Evolutionary conservation across 768 basidiomycete species (phyloP), one percentile per base, ranked within the genome.

Genomic region (Saitozyma podzolica): DNA sequence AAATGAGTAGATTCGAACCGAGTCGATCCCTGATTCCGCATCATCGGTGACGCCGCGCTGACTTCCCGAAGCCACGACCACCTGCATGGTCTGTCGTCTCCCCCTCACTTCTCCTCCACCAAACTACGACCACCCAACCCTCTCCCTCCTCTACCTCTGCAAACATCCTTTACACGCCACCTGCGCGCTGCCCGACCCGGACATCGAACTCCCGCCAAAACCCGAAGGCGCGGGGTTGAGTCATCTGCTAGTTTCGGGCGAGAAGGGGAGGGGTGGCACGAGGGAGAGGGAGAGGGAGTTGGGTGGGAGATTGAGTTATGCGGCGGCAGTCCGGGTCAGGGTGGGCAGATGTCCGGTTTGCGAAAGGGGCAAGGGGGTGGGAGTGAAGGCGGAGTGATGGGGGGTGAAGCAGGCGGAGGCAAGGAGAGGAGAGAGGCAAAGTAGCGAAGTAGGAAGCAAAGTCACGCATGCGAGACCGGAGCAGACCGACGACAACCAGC

Each of bases 151-250:
- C 39, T 96, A 91, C 79, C 82, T 96, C 9, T 96, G 93, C 77
- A 87, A 90, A 41, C 93, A 96, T 73, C 85, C 89, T 51, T 89
- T 92, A 0, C 93, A 96, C 72, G 88, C 88, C 0, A 81, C 83
- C 8, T 95, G 93, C 68, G 85, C 76, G 9, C 58, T 88, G 0
- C 85, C 83, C n/a, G 86, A 87, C 9, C 84, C 83, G 6, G 86
- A 87, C 43, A 81, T 85, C 2, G 81, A 92, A 9, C 62, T 79
- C 8, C 87, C 89, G 0, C 80, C 82, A 19, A 85, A 85, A 60
- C 83, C 84, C 8, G 89, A 90, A 59, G 82, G 83, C 37, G 80
- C 82, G 6, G 68, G 86, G 41, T 81, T 84, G 14, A 83, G 82
- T 1, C 75, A 80, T 14, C 77, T 79, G 14, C 63, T 84, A 16